Percentiles rank a stretch among this genome's conserved stretches.
Evolutionary conservation across 2,329 filamentous ascomycete genomes (phyloP).

Genomic region (Penicillium brasilianum): DNA sequence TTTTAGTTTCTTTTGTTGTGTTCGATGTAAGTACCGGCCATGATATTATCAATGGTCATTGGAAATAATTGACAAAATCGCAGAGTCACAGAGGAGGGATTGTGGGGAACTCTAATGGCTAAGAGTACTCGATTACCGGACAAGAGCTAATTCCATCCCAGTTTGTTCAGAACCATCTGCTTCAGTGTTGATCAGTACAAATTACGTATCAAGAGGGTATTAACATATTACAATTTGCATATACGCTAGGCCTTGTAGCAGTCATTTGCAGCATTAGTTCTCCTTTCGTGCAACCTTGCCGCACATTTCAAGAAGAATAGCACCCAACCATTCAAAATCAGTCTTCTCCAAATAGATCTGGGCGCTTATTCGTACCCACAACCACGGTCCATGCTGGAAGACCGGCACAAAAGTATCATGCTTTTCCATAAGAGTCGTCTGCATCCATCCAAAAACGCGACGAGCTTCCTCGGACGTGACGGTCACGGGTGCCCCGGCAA

Average conservation of each 20-base stretch:
- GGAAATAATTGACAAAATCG: neutral
- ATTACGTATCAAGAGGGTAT: neutral
- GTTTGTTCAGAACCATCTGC: neutral
- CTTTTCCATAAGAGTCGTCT: slow-evolving; percentile 59
- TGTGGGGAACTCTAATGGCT: neutral
- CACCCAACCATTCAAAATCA: slow-evolving; percentile 75
- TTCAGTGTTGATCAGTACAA: neutral
- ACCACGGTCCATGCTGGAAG: slow-evolving; percentile 63
- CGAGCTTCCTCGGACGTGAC: slow-evolving; percentile 49
- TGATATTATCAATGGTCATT: neutral
- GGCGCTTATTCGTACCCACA: slow-evolving; percentile 76
- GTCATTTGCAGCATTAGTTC: neutral
- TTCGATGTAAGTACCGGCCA: neutral
- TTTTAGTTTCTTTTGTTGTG: neutral
- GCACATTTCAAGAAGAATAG: slow-evolving; percentile 63
- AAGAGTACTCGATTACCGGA: neutral
- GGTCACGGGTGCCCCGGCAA: slow-evolving; percentile 11
- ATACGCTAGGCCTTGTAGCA: neutral
- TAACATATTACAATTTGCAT: neutral
- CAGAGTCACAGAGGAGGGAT: neutral
- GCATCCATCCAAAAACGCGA: slow-evolving; percentile 63
- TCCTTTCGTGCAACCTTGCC: slow-evolving; percentile 56
- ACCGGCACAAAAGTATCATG: slow-evolving; percentile 74
- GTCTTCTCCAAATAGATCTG: slow-evolving; percentile 82
- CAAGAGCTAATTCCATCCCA: neutral